phyloP scores from a whole-genome alignment of 2,329 filamentous ascomycete species.

The Claviceps capensis region DNA sequence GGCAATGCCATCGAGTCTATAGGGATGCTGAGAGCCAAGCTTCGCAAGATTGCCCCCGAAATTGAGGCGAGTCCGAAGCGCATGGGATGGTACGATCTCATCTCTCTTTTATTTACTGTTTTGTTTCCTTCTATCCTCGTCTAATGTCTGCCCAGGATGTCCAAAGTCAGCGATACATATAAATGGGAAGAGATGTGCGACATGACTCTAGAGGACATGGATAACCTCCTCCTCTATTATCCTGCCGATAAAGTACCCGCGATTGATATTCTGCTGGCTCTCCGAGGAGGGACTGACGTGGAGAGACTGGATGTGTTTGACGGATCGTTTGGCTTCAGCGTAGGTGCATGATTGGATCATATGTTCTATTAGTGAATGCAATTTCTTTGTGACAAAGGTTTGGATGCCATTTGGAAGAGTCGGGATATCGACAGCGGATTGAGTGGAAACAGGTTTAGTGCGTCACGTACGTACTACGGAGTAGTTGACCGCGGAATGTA shows the following conservation, averaged over 20 bases:
- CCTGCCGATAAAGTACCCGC: constrained; percentile 38
- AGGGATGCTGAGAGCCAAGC: constrained; percentile 62
- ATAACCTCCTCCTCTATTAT: constrained; percentile 67
- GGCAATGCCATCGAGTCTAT: constrained; percentile 79
- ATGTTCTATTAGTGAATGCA: background rate
- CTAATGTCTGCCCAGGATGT: constrained; percentile 53
- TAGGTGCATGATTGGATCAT: constrained; percentile 23
- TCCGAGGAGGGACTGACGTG: constrained; percentile 31
- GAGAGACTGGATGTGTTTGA: constrained; percentile 42
- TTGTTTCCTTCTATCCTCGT: background rate
- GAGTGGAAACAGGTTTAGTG: background rate
- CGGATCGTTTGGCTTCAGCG: constrained; percentile 45
- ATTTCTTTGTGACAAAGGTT: background rate
- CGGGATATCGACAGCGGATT: background rate
- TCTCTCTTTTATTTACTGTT: background rate
- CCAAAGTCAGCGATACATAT: constrained; percentile 76
- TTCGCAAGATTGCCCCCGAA: constrained; percentile 63
- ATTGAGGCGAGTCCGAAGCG: constrained; percentile 66
- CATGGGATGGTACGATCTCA: constrained; percentile 63
- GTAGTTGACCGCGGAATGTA: background rate
- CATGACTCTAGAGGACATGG: constrained; percentile 76
- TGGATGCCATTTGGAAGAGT: background rate
- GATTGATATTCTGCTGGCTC: constrained; percentile 39
- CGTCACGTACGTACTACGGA: background rate
- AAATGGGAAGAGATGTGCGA: constrained; percentile 71